Conservation (phyloP, 2,329 filamentous ascomycete genomes). For the Neofusicoccum ribis region DNA sequence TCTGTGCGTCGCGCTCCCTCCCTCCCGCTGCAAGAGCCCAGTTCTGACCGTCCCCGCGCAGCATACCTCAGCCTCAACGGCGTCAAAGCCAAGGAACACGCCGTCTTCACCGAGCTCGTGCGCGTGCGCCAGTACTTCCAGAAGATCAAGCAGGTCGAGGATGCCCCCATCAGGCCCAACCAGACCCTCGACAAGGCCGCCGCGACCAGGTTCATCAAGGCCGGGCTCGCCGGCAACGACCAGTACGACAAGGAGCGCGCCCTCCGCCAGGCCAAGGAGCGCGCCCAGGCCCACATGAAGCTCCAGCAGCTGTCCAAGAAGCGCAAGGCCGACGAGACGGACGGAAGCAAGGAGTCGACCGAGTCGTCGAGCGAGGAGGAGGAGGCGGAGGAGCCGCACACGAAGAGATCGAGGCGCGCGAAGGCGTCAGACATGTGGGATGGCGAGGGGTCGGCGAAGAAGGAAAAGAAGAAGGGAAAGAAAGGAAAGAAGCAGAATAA, state of each 20-base stretch:
- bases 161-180: constrained; percentile 56
- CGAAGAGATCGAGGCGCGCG: constrained; percentile 20
- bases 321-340: constrained; percentile 30
- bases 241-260: constrained; percentile 43
- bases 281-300: constrained; percentile 37
- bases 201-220: constrained; percentile 77
- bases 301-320: constrained; percentile 36
- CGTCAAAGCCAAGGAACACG: constrained; percentile 76
- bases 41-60: constrained; percentile 29
- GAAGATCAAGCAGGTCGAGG: constrained; percentile 81
- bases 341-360: neutral
- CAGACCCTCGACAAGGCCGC: constrained; percentile 70
- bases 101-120: constrained; percentile 80
- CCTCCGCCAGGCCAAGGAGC: constrained; percentile 39
- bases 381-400: constrained; percentile 18
- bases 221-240: constrained; percentile 64
- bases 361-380: neutral
- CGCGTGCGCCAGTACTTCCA: constrained; percentile 88
- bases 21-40: constrained; percentile 37
- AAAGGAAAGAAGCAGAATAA: neutral
- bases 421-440: constrained; percentile 19
- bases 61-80: constrained; percentile 78
- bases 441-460: neutral
- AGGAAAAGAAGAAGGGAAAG: neutral
- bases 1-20: constrained; percentile 50